Base-by-base conservation (phyloP, 2,329 filamentous ascomycete genomes). In the Pestalotiopsis sp. region DNA sequence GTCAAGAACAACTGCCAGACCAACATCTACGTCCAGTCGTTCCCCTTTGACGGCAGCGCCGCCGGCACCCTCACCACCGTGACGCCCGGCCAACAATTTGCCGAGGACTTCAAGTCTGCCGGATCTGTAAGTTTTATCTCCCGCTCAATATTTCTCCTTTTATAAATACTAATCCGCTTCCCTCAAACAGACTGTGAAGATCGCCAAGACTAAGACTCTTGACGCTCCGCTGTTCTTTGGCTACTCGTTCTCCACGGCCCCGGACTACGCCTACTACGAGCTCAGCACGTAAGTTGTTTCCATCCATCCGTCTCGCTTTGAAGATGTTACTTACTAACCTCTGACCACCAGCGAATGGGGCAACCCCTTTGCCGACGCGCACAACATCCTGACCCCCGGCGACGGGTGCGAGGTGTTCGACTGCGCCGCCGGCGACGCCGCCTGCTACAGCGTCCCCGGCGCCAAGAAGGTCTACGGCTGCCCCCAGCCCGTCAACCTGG, bases 221-320 rank as follows among this genome's bases (percentile, higher is more conserved):
- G 70, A 70, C 64, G 71, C 62, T 27, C 81, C 81, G 1, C 77
- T 83, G 4, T 82, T 82, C 76, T 80, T 83, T 69, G 81, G 81
- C 61, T 83, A 83, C 73, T 82, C 81, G 0, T 82, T 81, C 70
- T 72, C 72, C 62, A 65, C 68, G 2, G 77, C 76, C 71, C 78
- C 79, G 4, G 70, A 81, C 74, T 78, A 79, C 49, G 79, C 77
- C 66, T 83, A 82, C 75, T 83, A 82, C 62, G 80, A 82, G 70
- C 66, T 81, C 20, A 83, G 77, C 81, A 77, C 79, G 75, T 76
- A 68, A 73, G 74, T 76, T 68, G 2, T 52, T 13, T 62, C 31
- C 38, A 59, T n/a, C 25, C 14, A 23, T 23, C 20, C 20, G 20
- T 27, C 25, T 4, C 25, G 25, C 25, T 27, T 4, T 4, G 25